A percentile compares a stretch with the other conserved stretches of the same genome.
Evolutionary conservation across 176 grass and related monocot genomes (phyloP).

Genomic region (Raddia guianensis): DNA sequence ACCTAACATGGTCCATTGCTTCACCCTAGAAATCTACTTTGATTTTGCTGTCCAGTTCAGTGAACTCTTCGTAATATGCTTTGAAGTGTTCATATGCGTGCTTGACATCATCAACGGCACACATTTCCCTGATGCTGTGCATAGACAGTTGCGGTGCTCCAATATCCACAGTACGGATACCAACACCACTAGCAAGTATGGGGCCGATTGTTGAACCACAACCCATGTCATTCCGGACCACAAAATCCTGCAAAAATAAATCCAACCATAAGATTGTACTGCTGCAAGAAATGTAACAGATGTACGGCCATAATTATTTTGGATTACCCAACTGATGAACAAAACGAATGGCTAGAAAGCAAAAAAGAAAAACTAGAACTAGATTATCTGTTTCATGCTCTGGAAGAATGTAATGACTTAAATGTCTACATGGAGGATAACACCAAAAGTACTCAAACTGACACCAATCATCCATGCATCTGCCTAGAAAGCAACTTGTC

Average conservation of each 20-base stretch:
- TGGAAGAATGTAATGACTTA: not conserved
- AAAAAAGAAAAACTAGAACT: not conserved
- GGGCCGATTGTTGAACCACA: constrained; percentile 97
- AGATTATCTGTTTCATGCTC: not conserved
- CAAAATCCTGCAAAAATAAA: constrained; percentile 79
- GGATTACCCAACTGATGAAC: not conserved
- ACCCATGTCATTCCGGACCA: constrained; percentile 85
- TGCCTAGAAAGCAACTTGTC: not conserved
- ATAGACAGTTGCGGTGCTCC: constrained; percentile 90
- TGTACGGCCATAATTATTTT: not conserved
- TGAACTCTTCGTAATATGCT: constrained; percentile 87
- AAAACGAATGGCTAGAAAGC: not conserved
- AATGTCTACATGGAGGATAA: constrained; percentile 2
- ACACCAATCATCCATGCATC: not conserved
- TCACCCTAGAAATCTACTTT: constrained; percentile 59
- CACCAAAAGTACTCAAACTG: not conserved
- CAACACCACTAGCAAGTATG: constrained; percentile 87
- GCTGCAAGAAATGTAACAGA: not conserved
- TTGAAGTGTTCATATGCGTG: constrained; percentile 92
- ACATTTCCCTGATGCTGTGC: constrained; percentile 99
- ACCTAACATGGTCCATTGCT: not conserved
- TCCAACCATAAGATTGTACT: not conserved
- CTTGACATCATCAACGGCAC: constrained; percentile 70
- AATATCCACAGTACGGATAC: constrained; percentile 86
- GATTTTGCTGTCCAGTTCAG: constrained; percentile 74